phyloP scores from a whole-genome alignment of 2,329 filamentous ascomycete species.

The Aspergillus oerlinghausenensis region DNA sequence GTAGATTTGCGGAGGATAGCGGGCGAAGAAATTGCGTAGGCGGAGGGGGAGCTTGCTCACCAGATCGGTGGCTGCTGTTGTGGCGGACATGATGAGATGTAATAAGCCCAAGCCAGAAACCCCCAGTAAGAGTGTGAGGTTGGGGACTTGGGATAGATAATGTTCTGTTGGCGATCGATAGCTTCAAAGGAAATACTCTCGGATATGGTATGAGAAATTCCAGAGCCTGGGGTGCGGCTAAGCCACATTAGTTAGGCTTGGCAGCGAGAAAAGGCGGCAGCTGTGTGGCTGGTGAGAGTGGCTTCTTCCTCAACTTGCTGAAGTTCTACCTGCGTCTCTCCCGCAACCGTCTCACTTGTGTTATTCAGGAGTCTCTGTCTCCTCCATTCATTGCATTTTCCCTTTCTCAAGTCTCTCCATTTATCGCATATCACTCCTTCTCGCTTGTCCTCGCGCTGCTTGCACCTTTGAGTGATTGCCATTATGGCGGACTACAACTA shows the following conservation, averaged over 20 bases:
- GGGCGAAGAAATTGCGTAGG: conserved; percentile 80
- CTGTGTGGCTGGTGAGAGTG: conserved; percentile 8
- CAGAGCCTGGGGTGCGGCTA: conserved; percentile 14
- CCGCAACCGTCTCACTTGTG: background rate
- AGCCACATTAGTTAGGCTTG: conserved; percentile 13
- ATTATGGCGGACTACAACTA: conserved; percentile 70
- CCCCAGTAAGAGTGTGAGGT: background rate
- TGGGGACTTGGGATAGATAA: background rate
- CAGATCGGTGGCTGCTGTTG: conserved; percentile 17
- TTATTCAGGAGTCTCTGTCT: background rate
- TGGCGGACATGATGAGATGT: conserved; percentile 14
- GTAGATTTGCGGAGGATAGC: conserved; percentile 68
- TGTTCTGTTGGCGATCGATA: background rate
- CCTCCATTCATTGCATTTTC: background rate
- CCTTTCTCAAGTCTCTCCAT: background rate
- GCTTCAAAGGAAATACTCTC: background rate
- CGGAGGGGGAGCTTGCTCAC: conserved; percentile 60
- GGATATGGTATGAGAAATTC: conserved; percentile 12
- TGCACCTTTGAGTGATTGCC: conserved; percentile 6
- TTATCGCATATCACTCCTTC: background rate
- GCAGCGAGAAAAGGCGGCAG: conserved; percentile 13
- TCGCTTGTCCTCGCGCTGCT: conserved; percentile 2
- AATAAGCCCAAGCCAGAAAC: conserved; percentile 1
- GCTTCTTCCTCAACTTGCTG: background rate
- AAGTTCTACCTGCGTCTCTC: background rate